phyloP scores from a whole-genome alignment of 139 green algal genomes.

The Chlamydomonas incerta region DNA sequence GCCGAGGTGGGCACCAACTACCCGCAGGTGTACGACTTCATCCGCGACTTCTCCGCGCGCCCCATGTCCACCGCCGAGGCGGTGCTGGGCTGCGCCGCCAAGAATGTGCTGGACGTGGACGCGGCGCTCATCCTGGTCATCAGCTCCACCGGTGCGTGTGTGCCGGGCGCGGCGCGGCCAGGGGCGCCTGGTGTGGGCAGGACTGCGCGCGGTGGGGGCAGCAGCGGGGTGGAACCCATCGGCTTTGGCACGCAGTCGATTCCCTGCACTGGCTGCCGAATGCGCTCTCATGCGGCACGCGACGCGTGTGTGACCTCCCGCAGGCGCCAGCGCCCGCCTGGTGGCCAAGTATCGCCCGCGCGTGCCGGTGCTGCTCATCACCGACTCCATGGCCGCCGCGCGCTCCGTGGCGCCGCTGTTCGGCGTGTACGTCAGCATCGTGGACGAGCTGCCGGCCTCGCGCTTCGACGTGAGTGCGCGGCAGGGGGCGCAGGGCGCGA shows the following conservation, averaged over 20 bases:
- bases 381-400: constrained; percentile 48
- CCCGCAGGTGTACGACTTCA: constrained; percentile 60
- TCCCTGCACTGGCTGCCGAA: too few species aligned
- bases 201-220: too few species aligned
- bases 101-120: constrained; percentile 59
- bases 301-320: too few species aligned
- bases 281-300: too few species aligned
- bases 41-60: constrained; percentile 67
- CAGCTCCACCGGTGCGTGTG: constrained; percentile 40
- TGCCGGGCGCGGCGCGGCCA: too few species aligned
- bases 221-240: too few species aligned
- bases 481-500: too few species aligned
- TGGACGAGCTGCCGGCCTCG: constrained; percentile 44
- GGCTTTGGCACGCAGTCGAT: too few species aligned
- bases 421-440: constrained; percentile 57
- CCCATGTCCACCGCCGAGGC: constrained; percentile 55
- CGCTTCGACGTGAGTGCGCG: constrained; percentile 43
- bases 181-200: too few species aligned
- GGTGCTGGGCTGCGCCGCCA: constrained; percentile 56
- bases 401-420: constrained; percentile 51
- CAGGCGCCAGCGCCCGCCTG: constrained; percentile 52
- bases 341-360: constrained; percentile 76
- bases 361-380: constrained; percentile 64
- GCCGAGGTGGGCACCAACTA: constrained; percentile 62
- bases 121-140: constrained; percentile 61